phyloP scores from a whole-genome alignment of 2,329 filamentous ascomycete genomes.

The Aureobasidium subglaciale region DNA sequence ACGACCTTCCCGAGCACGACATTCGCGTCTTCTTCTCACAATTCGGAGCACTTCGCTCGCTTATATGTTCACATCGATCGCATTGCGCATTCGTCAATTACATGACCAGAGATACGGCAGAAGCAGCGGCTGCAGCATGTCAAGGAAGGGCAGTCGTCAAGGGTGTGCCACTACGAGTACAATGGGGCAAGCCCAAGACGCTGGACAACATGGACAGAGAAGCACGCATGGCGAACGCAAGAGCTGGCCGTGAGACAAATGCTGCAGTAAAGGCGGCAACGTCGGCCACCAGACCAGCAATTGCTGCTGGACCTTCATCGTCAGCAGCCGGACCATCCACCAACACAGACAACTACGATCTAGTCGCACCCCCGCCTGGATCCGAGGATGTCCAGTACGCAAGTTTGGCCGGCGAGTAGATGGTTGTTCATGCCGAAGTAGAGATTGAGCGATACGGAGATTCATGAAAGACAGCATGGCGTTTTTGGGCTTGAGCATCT shows the following conservation, averaged over 20 bases:
- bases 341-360: constrained; percentile 38
- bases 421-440: neutral
- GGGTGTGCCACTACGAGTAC: constrained; percentile 80
- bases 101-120: constrained; percentile 73
- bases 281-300: constrained; percentile 19
- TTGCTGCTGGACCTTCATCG: constrained; percentile 22
- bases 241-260: constrained; percentile 59
- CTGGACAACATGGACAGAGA: constrained; percentile 88
- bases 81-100: constrained; percentile 98
- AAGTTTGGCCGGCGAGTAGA: constrained; percentile 72
- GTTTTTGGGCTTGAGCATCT: constrained; percentile 8
- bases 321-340: constrained; percentile 37
- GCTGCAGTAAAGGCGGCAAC: constrained; percentile 20
- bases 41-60: constrained; percentile 82
- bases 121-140: constrained; percentile 75
- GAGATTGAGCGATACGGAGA: neutral
- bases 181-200: constrained; percentile 89
- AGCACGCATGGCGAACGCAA: constrained; percentile 70
- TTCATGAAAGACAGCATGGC: constrained; percentile 16
- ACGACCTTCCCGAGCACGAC: constrained; percentile 89
- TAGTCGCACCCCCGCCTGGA: constrained; percentile 71
- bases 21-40: constrained; percentile 83
- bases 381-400: constrained; percentile 73
- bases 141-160: constrained; percentile 85
- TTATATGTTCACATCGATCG: constrained; percentile 94